Percentiles rank a stretch among this genome's conserved stretches.
These are phyloP conservation scores for Elongisporangium anandrum DNA, from an alignment of 352 stramenopile species.

Conservation along the genomic window DNA sequence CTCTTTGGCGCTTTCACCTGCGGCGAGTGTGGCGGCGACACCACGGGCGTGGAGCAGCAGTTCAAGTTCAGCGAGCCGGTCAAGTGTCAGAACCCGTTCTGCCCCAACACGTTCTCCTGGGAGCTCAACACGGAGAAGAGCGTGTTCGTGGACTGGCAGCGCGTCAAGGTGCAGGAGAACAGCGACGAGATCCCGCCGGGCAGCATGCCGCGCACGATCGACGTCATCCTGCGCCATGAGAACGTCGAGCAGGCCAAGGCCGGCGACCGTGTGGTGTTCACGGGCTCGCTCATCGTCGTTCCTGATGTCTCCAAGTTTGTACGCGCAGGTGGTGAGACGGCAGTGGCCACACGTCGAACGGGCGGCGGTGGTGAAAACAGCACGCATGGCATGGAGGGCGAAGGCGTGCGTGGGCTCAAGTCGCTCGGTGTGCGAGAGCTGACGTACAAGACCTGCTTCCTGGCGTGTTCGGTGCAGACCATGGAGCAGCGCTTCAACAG, in stretches of 20 bases:
- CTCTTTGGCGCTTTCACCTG: slow-evolving; percentile 95
- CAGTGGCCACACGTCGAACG: slow-evolving; percentile 40
- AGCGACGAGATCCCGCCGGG: slow-evolving; percentile 98
- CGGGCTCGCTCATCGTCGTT: slow-evolving; percentile 93
- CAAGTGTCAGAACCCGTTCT: slow-evolving; percentile 96
- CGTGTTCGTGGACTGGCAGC: slow-evolving; percentile 99
- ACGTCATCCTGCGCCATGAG: slow-evolving; percentile 97
- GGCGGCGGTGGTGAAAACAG: slow-evolving; percentile 57
- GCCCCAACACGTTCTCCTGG: slow-evolving; percentile 86
- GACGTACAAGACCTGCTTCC: slow-evolving; percentile 98
- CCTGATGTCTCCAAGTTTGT: slow-evolving; percentile 93
- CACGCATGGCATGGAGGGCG: slow-evolving; percentile 76
- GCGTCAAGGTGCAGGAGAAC: slow-evolving; percentile 98
- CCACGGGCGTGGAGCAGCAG: slow-evolving; percentile 94
- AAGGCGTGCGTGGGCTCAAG: slow-evolving; percentile 94
- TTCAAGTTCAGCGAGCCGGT: slow-evolving; percentile 97
- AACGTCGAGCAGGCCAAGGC: slow-evolving; percentile 97
- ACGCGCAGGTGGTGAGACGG: slow-evolving; percentile 57
- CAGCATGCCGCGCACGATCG: slow-evolving; percentile 95
- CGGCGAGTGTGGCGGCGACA: slow-evolving; percentile 91
- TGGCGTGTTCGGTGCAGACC: slow-evolving; percentile 93
- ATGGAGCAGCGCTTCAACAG: slow-evolving; percentile 87
- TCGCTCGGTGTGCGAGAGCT: slow-evolving; percentile 95
- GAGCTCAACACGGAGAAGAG: slow-evolving; percentile 89
- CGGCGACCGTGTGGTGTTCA: slow-evolving; percentile 95